Conservation (phyloP, 768 basidiomycete species). For the Strobilomyces echinocephalus region DNA sequence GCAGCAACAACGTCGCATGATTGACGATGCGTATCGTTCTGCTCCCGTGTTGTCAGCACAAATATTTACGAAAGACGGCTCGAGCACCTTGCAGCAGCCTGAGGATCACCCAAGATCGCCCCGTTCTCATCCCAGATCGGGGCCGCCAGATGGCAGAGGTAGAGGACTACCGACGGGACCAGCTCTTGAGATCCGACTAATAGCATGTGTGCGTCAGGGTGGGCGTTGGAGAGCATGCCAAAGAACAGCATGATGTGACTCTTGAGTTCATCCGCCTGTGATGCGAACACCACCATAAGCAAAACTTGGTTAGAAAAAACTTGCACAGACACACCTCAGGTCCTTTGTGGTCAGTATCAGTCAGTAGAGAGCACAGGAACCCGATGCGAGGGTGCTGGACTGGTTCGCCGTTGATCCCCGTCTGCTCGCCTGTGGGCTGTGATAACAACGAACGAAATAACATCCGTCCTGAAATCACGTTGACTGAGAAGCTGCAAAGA, state of each 20-base stretch:
- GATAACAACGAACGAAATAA: conserved; percentile 43
- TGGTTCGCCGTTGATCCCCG: conserved; percentile 16
- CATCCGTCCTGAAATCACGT: conserved; percentile 35
- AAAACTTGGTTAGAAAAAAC: not conserved
- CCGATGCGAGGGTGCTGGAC: conserved; percentile 42
- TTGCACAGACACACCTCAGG: conserved; percentile 34
- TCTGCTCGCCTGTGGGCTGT: conserved; percentile 25
- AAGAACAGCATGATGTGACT: conserved; percentile 38
- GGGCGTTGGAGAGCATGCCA: conserved; percentile 35
- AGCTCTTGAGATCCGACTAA: conserved; percentile 48
- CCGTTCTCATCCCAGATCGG: conserved; percentile 67
- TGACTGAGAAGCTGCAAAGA: conserved; percentile 2
- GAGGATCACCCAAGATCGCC: conserved; percentile 34
- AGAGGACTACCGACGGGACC: conserved; percentile 61
- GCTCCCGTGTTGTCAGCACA: conserved; percentile 3
- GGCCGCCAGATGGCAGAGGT: conserved; percentile 46
- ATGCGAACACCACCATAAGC: conserved; percentile 1
- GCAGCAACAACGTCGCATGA: conserved; percentile 54
- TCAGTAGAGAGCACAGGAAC: conserved; percentile 44
- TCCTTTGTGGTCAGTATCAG: conserved; percentile 38
- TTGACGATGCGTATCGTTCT: conserved; percentile 51
- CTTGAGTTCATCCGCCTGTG: conserved; percentile 35
- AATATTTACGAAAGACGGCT: not conserved
- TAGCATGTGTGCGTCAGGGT: conserved; percentile 35
- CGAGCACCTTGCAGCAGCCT: conserved; percentile 26